Evolutionary conservation across 2,329 filamentous ascomycete genomes (phyloP), one percentile per base, ranked within the genome.

Genomic region (Westerdykella sp.): DNA sequence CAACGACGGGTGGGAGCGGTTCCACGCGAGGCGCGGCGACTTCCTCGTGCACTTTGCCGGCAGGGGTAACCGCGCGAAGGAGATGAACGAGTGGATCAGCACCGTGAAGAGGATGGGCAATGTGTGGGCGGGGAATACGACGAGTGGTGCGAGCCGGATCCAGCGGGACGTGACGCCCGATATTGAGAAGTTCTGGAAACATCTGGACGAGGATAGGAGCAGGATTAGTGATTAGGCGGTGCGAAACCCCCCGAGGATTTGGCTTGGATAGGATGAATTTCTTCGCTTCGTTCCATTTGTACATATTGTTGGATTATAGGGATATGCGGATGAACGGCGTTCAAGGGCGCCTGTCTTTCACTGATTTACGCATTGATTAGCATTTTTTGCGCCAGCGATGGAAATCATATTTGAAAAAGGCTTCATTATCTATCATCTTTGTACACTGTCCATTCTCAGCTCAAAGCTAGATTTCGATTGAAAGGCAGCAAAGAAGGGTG

Each of bases 31-130:
- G 11, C 56, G 65, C 30, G 69, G 69, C 3, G 69, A 72, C 41
- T 63, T 69, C 41, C 48, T 73, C 10, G 66, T 72, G n/a, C 69
- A 72, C 47, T 71, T 72, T 42, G 64, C 69, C 5, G 69, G 69
- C 0, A 53, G 65, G 1, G 46, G 45, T 1, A 49, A 66, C 11
- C 62, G 66, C 14, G 57, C 64, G 21, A 49, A 57, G 37, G 51
- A 60, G 13, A 66, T 72, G 53, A 48, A 50, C 11, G 62, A 62
- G 39, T 72, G 69, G 67, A 48, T 68, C 4, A 57, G 62, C 11
- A 48, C 62, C 3, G 64, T 63, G 1, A 65, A 68, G 54, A 54
- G 57, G 28, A 54, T 54, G 15, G 47, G 51, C 1, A 47, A 51
- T 32, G 56, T 69, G 3, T 56, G 51, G 43, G 46, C 58, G 21